A percentile compares a stretch with the other conserved stretches of the same genome.
Evolutionary conservation across 2,329 filamentous ascomycete genomes (phyloP).

Genomic region (Nannizziopsis arthrosporioides): DNA sequence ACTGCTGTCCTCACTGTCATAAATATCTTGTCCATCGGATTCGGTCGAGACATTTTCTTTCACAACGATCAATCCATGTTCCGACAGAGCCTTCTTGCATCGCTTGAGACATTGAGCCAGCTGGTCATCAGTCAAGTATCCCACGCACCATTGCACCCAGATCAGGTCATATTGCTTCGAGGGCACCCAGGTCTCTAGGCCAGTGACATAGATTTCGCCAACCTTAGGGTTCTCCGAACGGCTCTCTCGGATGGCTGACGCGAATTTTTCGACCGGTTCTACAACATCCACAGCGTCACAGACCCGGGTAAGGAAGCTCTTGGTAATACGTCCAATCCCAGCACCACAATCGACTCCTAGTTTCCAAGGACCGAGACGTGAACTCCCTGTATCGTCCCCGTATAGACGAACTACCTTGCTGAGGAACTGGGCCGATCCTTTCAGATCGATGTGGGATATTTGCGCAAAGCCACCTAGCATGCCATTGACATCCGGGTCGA

Average conservation of each 20-base stretch:
- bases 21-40: conserved; percentile 49
- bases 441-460: conserved; percentile 58
- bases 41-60: conserved; percentile 67
- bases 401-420: conserved; percentile 46
- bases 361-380: conserved; percentile 12
- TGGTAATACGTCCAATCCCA: conserved; percentile 72
- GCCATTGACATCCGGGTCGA: conserved; percentile 46
- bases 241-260: conserved; percentile 43
- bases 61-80: conserved; percentile 47
- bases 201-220: conserved; percentile 58
- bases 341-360: conserved; percentile 50
- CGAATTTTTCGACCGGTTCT: conserved; percentile 76
- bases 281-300: conserved; percentile 67
- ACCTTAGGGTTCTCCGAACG: conserved; percentile 36
- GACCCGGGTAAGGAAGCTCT: conserved; percentile 59
- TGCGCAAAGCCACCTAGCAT: conserved; percentile 60
- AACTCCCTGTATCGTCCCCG: conserved; percentile 5
- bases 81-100: conserved; percentile 43
- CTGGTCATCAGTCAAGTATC: conserved; percentile 65
- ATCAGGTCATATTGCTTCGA: conserved; percentile 59
- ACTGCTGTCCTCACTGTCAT: conserved; percentile 62
- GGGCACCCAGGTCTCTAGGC: conserved; percentile 59
- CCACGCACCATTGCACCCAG: conserved; percentile 85
- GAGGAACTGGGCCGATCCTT: conserved; percentile 58
- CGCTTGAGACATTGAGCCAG: conserved; percentile 54